Evolutionary conservation across 768 basidiomycete species (phyloP).

Genomic region (Polyporus arcularius): DNA sequence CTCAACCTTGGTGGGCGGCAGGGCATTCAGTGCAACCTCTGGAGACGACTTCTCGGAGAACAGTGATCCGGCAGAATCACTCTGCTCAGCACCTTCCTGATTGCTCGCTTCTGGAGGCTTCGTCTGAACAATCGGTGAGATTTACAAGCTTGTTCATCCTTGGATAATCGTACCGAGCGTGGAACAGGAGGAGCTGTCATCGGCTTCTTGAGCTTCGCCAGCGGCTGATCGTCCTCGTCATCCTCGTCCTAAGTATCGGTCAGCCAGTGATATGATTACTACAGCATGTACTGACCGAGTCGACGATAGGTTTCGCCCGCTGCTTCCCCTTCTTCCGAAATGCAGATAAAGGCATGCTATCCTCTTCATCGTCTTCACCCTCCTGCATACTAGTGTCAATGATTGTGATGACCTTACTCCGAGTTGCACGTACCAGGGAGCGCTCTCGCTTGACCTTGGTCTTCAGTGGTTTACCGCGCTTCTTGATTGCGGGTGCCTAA

Average conservation of each 20-base stretch:
- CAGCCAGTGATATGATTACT: neutral
- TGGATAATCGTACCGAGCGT: neutral
- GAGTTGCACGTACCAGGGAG: neutral
- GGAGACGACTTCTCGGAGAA: constrained; percentile 20
- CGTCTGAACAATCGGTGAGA: neutral
- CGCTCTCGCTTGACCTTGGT: neutral
- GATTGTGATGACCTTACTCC: neutral
- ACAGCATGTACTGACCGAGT: neutral
- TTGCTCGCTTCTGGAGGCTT: neutral
- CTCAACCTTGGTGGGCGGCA: neutral
- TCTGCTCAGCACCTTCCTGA: neutral
- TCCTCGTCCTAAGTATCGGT: neutral
- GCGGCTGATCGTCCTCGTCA: constrained; percentile 8
- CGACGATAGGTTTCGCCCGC: neutral
- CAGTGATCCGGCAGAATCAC: constrained; percentile 17
- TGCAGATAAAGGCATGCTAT: constrained; percentile 4
- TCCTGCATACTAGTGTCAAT: constrained; percentile 2
- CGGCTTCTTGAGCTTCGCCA: constrained; percentile 4
- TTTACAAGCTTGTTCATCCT: neutral
- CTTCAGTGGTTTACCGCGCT: constrained; percentile 2
- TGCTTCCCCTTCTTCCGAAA: constrained; percentile 3
- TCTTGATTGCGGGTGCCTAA: neutral
- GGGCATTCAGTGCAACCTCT: constrained; percentile 8
- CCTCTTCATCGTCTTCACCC: neutral
- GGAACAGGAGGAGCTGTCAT: neutral